Conservation (phyloP, 139 green algal species). For the Nannochloris sp. region DNA sequence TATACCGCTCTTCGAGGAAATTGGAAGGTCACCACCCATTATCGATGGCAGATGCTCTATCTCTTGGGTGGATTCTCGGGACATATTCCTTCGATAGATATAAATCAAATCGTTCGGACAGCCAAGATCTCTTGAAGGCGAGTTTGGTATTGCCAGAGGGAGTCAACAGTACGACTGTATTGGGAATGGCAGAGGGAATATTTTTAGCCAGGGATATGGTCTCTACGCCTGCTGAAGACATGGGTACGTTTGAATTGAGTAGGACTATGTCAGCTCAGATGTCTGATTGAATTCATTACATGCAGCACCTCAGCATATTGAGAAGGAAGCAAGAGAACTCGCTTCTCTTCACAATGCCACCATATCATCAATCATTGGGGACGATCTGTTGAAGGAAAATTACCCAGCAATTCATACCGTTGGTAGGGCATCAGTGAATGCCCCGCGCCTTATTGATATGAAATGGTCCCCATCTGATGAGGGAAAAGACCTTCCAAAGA, state of each 20-base stretch:
- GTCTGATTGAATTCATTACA: conserved; percentile 2
- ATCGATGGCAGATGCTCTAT: not conserved
- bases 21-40: not conserved
- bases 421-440: conserved; percentile 34
- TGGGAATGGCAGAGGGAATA: conserved; percentile 12
- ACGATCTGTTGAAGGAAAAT: conserved; percentile 40
- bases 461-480: conserved; percentile 12
- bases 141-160: conserved; percentile 27
- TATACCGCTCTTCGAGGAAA: conserved; percentile 7
- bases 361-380: conserved; percentile 23
- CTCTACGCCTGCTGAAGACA: conserved; percentile 55
- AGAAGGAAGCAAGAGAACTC: conserved; percentile 34
- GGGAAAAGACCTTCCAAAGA: conserved; percentile 22
- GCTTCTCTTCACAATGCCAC: conserved; percentile 29
- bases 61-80: conserved; percentile 30
- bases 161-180: conserved; percentile 14
- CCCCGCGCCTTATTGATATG: conserved; percentile 33
- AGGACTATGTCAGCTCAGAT: not conserved
- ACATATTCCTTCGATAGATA: conserved; percentile 38
- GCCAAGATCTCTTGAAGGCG: conserved; percentile 6
- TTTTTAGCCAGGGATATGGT: conserved; percentile 45
- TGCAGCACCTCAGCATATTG: conserved; percentile 31
- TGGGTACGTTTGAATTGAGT: conserved; percentile 17
- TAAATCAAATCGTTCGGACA: conserved; percentile 21
- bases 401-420: conserved; percentile 57